Base-by-base conservation (phyloP, 2,329 filamentous ascomycete genomes). In the Fusarium papillatum region DNA sequence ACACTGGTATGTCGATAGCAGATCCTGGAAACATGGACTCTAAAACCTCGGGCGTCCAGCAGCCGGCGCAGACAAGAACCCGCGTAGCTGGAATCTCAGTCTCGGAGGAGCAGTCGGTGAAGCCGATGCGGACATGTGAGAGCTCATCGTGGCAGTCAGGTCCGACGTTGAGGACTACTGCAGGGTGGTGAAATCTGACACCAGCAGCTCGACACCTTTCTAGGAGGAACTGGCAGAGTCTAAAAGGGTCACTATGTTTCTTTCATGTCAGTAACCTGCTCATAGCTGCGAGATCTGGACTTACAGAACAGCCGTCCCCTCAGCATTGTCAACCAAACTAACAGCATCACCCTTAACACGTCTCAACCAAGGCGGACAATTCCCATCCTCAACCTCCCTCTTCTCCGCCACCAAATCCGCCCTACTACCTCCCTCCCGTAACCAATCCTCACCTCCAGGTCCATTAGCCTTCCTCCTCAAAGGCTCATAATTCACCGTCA, bases 11-110 rank as follows among this genome's bases (percentile, higher is more conserved):
- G 14, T 85, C 81, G 2, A 88, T 79, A 4, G 78, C 79, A 1
- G 92, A 88, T 0, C 82, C 78, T 0, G 90, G 90, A 79, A 96
- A 96, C 19, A 96, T 88, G 0, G 86, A 84, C 3, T 84, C 77
- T 80, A 95, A 93, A n/a, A 95, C 90, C 38, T 84, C 83, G 0
- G 90, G 88, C 0, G 93, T 93, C 94, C 95, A 96, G 5, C 91
- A 89, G 5, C 94, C 94, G 0, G 93, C 90, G 0, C 93, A 85
- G 71, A 96, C 87, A 19, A 96, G 84, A 29, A 96, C 81, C 14
- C 90, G 89, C 0, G 89, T 90, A 79, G 93, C 95, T 0, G 92
- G 88, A 4, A 96, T 80, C 53, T 89, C 85, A 3, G 83, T 85
- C 78, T 88, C 87, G 10, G 82, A 83, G 17, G 85, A 86, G 7